Conservation (phyloP, 2,329 filamentous ascomycete genomes). For the Epichloe gansuensis region DNA sequence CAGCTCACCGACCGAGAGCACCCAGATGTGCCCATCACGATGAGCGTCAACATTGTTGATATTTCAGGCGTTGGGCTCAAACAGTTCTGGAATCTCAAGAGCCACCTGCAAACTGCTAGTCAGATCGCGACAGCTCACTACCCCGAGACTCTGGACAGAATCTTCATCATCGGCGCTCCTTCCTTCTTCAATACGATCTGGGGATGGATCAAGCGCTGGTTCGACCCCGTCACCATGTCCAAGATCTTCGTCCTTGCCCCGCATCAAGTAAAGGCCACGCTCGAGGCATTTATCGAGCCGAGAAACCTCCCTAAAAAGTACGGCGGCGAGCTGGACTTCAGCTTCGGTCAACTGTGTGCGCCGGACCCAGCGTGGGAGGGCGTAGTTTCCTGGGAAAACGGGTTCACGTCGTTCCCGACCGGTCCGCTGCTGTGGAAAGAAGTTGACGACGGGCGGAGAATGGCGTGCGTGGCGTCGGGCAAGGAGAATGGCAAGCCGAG, state of each 20-base stretch:
- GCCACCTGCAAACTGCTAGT: conserved; percentile 87
- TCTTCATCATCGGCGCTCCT: conserved; percentile 74
- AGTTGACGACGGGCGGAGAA: conserved; percentile 26
- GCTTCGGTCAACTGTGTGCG: conserved; percentile 62
- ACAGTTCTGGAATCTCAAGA: conserved; percentile 92
- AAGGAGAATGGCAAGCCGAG: conserved; percentile 32
- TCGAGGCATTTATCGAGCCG: conserved; percentile 70
- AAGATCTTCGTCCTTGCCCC: conserved; percentile 86
- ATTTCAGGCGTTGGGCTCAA: conserved; percentile 77
- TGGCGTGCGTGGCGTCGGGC: conserved; percentile 44
- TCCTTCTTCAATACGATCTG: conserved; percentile 86
- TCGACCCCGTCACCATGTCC: conserved; percentile 82
- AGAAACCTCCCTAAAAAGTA: conserved; percentile 81
- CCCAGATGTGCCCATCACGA: conserved; percentile 74
- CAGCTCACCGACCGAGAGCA: conserved; percentile 59
- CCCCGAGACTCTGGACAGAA: conserved; percentile 68
- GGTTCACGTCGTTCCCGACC: conserved; percentile 38
- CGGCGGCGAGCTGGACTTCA: conserved; percentile 74
- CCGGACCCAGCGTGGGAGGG: conserved; percentile 52
- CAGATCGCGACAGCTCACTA: conserved; percentile 86
- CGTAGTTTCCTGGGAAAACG: conserved; percentile 39
- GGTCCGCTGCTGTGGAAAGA: conserved; percentile 48
- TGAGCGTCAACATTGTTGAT: conserved; percentile 91
- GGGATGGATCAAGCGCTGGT: conserved; percentile 94
- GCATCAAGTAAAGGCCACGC: conserved; percentile 61